These are phyloP conservation scores for Diutina siamensis DNA, from an alignment of 1,139 yeast genomes.

Conservation along the genomic window DNA sequence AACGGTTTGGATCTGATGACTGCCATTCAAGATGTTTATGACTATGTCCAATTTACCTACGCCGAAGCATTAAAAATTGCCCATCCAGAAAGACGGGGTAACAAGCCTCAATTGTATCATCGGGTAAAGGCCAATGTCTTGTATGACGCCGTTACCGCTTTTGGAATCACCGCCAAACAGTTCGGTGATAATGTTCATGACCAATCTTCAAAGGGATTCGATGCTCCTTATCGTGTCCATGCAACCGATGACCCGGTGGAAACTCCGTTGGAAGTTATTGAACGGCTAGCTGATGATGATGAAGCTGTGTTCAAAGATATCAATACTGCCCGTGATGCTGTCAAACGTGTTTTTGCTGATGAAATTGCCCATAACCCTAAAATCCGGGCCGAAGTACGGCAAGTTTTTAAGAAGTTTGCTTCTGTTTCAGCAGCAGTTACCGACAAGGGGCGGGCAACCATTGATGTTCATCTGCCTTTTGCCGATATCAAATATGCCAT, in stretches of 20 bases:
- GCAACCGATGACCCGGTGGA: constrained; percentile 63
- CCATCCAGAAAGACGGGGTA: constrained; percentile 38
- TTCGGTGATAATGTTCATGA: constrained; percentile 78
- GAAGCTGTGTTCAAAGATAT: constrained; percentile 47
- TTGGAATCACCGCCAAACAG: constrained; percentile 69
- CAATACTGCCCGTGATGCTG: constrained; percentile 59
- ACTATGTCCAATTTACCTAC: constrained; percentile 72
- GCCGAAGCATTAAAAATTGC: constrained; percentile 61
- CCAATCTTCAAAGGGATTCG: constrained; percentile 34
- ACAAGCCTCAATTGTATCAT: constrained; percentile 37
- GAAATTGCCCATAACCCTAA: constrained; percentile 76
- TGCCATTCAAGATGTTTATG: constrained; percentile 80
- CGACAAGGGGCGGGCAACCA: constrained; percentile 75
- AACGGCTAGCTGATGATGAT: constrained; percentile 40
- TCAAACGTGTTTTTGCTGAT: constrained; percentile 57
- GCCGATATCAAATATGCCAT: constrained; percentile 88
- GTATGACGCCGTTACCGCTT: constrained; percentile 56
- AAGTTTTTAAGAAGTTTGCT: constrained; percentile 56
- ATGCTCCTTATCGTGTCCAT: constrained; percentile 51
- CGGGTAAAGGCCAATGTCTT: constrained; percentile 59
- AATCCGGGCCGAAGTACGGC: constrained; percentile 65
- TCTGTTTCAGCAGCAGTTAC: constrained; percentile 67
- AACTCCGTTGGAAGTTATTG: constrained; percentile 55
- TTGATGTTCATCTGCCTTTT: constrained; percentile 71
- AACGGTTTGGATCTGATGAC: constrained; percentile 53